These are phyloP conservation scores for Chamaecyparis obtusa DNA, from an alignment of 75 land plant species.

Conservation along the genomic window DNA sequence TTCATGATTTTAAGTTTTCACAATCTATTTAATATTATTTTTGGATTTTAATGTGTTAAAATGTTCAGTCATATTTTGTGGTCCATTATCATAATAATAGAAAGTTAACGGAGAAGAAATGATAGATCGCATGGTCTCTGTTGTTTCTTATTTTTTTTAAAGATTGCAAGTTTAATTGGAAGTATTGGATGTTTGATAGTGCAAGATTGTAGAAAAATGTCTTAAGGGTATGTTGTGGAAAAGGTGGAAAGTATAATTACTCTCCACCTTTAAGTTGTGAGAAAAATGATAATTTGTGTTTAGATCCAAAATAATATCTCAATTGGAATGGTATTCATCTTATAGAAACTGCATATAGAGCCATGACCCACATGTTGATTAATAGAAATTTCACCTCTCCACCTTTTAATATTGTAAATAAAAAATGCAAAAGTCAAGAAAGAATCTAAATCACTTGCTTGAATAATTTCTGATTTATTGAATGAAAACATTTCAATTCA, in stretches of 20 bases:
- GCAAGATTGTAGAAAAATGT: not conserved
- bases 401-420: not conserved
- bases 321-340: constrained; percentile 9
- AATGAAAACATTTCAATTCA: no score
- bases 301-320: not conserved
- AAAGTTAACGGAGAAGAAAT: no score
- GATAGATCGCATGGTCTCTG: no score
- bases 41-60: no score
- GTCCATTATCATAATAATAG: no score
- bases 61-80: no score
- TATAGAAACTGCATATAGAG: not conserved
- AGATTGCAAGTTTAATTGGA: no score
- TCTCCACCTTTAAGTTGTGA: not conserved
- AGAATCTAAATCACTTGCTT: no score
- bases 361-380: not conserved
- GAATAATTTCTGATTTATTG: no score
- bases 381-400: not conserved
- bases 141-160: no score
- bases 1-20: no score
- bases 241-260: constrained; percentile 3
- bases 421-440: not conserved
- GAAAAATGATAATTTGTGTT: not conserved
- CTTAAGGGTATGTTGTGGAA: not conserved
- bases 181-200: not conserved
- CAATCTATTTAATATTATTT: no score